Evolutionary conservation across 192 early-diverging fungal species (phyloP), one percentile per base, ranked within the genome.

Genomic region (Umbelopsis vinacea): DNA sequence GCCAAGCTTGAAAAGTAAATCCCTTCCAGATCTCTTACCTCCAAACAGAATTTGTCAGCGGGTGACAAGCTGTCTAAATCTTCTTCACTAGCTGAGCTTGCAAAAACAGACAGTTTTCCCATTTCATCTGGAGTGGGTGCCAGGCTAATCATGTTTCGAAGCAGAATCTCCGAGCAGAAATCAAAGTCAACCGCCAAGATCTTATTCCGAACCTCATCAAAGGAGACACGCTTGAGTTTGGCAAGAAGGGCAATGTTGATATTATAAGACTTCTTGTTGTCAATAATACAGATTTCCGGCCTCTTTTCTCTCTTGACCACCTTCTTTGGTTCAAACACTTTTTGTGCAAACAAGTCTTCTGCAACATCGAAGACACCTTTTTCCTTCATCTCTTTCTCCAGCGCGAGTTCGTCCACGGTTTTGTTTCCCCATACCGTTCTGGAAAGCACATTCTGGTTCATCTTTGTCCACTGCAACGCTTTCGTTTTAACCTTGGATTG

Each of bases 381-480:
- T 1, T 77, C 77, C 38, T 88, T 82, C 37, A 92, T 72, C 29
- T 83, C 74, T 21, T 87, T 83, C 60, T 88, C 86, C 12, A 92
- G 72, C 15, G 78, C 72, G 10, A 82, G 73, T 66, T 92, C 85
- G 66, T 75, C 74, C 50, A 86, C 68, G 23, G 79, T 79, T 10
- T 76, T 74, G 24, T 72, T 79, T 23, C 82, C 84, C 91, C 91
- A 94, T 21, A 94, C 72, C 4, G 91, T 92, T 21, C 85, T 82
- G 46, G 83, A 85, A 47, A 93, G 82, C 67, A 74, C 52, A 57
- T 85, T 81, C 70, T 89, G 84, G 67, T 86, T 87, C 52, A 94
- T 82, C 73, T 94, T 94, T 52, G 91, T 91, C 93, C 93, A 94
- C 73, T 93, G 91, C 67, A 93, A 52, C 8, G 85, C 83, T 75